Base-by-base conservation (phyloP, 306 rosid species). In the Quercus wislizeni region DNA sequence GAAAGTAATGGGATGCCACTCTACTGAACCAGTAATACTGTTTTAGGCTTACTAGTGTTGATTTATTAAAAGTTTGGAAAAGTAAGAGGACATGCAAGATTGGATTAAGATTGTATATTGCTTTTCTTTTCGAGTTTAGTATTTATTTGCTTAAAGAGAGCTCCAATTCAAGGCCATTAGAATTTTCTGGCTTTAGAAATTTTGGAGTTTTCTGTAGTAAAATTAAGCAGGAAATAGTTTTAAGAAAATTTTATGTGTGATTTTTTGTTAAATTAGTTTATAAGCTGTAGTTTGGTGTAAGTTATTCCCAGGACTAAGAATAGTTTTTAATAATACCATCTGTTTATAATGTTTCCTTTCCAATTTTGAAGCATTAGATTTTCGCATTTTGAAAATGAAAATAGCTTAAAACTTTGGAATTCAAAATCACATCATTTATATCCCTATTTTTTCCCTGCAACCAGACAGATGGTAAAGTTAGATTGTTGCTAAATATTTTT, bases 401-500 rank as follows among this genome's bases (percentile, higher is more conserved):
- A 65, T 43, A 27, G 28, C 3, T 61, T 61, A 63, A 28, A 31
- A 28, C 4, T 63, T 20, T 63, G 25, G 18, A 12, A 7, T 54
- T 54, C 14, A 9, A 46, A 73, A 28, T 14, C 54, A 46, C 59
- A 5, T 69, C 7, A 28, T 54, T 73, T 73, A 62, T 13, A 6
- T 49, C 23, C 3, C 9, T 14, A 21, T 54, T 51, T 23, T 54
- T 73, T 55, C 3, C 7, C 62, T 49, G 8, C 17, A 23, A 43
- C 23, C 75, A 21, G 15, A 35, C 25, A 52, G 65, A 80, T 64
- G 28, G 76, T 73, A 17, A 31, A 71, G 76, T 55, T 67, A 56
- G 55, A 77, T 76, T 80, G 27, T 20, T 74, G 9, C 74, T 85
- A 73, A 84, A 65, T 80, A 41, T n/a, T 69, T 79, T 81, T 38